Evolutionary conservation across 2,329 filamentous ascomycete genomes (phyloP).

Genomic region (Penicillium sp.): DNA sequence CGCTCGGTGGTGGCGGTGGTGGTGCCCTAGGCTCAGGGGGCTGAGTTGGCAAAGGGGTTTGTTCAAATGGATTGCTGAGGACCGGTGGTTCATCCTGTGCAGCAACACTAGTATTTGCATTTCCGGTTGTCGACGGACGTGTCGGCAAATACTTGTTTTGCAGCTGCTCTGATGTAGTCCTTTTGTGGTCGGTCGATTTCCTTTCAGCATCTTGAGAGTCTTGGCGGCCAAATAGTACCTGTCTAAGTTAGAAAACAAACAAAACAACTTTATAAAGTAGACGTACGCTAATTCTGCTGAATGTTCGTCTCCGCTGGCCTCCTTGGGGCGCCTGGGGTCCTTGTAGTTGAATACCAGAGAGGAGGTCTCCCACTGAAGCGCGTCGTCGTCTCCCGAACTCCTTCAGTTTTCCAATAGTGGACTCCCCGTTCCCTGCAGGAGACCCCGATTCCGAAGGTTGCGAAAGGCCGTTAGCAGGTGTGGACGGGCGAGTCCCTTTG

Average conservation of each 20-base stretch:
- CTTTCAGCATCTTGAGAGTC: slow-evolving; percentile 3
- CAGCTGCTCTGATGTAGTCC: not conserved
- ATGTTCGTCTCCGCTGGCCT: slow-evolving; percentile 13
- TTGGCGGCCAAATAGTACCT: slow-evolving; percentile 16
- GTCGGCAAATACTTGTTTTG: slow-evolving; percentile 5
- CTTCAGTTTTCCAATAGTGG: slow-evolving; percentile 24
- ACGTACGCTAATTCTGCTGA: slow-evolving; percentile 18
- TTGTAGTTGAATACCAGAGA: slow-evolving; percentile 16
- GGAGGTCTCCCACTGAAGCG: slow-evolving; percentile 19
- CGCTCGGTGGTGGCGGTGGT: not conserved
- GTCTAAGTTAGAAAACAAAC: slow-evolving; percentile 3
- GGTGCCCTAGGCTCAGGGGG: not conserved
- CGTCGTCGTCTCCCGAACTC: slow-evolving; percentile 23
- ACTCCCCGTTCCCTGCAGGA: slow-evolving; percentile 13
- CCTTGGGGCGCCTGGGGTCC: slow-evolving; percentile 5
- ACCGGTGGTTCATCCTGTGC: not conserved
- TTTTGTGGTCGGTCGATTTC: not conserved
- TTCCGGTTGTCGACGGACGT: not conserved
- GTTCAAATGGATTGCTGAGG: not conserved
- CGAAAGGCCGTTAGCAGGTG: slow-evolving; percentile 15
- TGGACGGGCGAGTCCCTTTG: slow-evolving; percentile 15
- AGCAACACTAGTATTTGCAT: not conserved
- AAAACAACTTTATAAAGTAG: not conserved
- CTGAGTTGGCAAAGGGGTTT: not conserved
- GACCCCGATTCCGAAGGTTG: slow-evolving; percentile 3